Conservation (phyloP, 2,329 filamentous ascomycete genomes). For the Fusarium tricinctum region DNA sequence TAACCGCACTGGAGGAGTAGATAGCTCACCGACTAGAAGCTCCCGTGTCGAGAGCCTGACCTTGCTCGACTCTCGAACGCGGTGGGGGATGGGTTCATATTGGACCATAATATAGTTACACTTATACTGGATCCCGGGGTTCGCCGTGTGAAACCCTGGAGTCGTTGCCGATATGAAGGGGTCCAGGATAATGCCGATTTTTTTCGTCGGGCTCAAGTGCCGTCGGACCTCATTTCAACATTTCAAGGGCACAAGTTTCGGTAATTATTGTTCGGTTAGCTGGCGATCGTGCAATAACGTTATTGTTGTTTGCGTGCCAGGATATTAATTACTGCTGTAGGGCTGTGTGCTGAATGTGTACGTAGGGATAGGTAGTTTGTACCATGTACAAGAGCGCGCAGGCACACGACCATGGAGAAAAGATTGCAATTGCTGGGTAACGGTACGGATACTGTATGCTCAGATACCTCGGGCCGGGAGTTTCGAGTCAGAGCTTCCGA, state of each 20-base stretch:
- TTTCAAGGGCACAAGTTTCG: slow-evolving; percentile 6
- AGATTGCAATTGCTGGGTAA: neutral
- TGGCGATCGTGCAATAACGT: slow-evolving; percentile 18
- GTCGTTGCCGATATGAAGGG: slow-evolving; percentile 30
- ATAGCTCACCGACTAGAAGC: slow-evolving; percentile 13
- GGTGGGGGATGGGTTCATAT: slow-evolving; percentile 12
- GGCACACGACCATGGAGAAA: slow-evolving; percentile 5
- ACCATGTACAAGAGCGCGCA: neutral
- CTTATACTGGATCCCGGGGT: slow-evolving; percentile 24
- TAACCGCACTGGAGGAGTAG: slow-evolving; percentile 1
- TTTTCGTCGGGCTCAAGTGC: slow-evolving; percentile 32
- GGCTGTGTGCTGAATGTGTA: slow-evolving; percentile 23
- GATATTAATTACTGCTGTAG: slow-evolving; percentile 21
- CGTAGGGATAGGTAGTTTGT: neutral
- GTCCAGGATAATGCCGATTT: slow-evolving; percentile 11
- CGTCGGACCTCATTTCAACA: slow-evolving; percentile 21
- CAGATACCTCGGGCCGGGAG: neutral
- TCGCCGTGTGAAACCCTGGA: slow-evolving; percentile 28
- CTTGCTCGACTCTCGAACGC: slow-evolving; percentile 11
- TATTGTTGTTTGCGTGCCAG: slow-evolving; percentile 1
- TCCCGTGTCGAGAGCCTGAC: slow-evolving; percentile 14
- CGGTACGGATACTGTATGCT: neutral
- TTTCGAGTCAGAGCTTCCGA: neutral
- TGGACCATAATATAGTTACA: slow-evolving; percentile 16
- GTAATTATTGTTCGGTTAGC: slow-evolving; percentile 20